phyloP scores from a whole-genome alignment of 345 rosid genomes.

The Eucalyptus camaldulensis region DNA sequence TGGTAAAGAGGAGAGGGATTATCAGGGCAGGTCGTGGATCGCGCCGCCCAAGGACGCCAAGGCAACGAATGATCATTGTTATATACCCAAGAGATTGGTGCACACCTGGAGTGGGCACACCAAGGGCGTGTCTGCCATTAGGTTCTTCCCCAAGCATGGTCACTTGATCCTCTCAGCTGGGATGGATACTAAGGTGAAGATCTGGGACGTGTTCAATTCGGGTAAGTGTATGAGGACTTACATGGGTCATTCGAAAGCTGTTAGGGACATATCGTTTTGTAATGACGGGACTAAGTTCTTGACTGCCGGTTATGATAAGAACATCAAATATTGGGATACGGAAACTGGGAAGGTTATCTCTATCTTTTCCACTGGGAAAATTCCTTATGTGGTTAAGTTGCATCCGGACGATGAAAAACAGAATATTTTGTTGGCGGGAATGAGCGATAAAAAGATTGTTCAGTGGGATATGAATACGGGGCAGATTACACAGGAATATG shows the following conservation, averaged over 20 bases:
- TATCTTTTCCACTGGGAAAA: slow-evolving; percentile 79
- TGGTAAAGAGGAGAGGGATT: slow-evolving; percentile 91
- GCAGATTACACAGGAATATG: slow-evolving; percentile 85
- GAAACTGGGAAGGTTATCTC: slow-evolving; percentile 97
- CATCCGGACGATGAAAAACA: slow-evolving; percentile 96
- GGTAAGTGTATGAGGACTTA: slow-evolving; percentile 98
- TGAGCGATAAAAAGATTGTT: slow-evolving; percentile 99
- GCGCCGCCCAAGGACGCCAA: slow-evolving; percentile 90
- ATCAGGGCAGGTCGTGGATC: slow-evolving; percentile 96
- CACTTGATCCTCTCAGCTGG: slow-evolving; percentile 98
- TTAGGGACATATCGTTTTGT: slow-evolving; percentile 87
- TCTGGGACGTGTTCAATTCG: slow-evolving; percentile 96
- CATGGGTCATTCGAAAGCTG: slow-evolving; percentile 96
- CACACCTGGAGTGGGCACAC: slow-evolving; percentile 93
- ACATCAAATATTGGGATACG: slow-evolving; percentile 94
- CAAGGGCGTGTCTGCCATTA: slow-evolving; percentile 75
- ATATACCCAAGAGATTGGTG: slow-evolving; percentile 65
- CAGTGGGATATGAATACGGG: slow-evolving; percentile 98
- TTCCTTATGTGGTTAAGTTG: slow-evolving; percentile 87
- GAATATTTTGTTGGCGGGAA: slow-evolving; percentile 87
- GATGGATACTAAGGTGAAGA: slow-evolving; percentile 94
- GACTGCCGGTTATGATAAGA: slow-evolving; percentile 92
- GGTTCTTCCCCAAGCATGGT: slow-evolving; percentile 92
- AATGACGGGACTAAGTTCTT: slow-evolving; percentile 93
- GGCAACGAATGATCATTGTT: slow-evolving; percentile 89